Evolutionary conservation across 1,284 basidiomycete genomes (phyloP).

Genomic region (Anthracocystis walkeri): DNA sequence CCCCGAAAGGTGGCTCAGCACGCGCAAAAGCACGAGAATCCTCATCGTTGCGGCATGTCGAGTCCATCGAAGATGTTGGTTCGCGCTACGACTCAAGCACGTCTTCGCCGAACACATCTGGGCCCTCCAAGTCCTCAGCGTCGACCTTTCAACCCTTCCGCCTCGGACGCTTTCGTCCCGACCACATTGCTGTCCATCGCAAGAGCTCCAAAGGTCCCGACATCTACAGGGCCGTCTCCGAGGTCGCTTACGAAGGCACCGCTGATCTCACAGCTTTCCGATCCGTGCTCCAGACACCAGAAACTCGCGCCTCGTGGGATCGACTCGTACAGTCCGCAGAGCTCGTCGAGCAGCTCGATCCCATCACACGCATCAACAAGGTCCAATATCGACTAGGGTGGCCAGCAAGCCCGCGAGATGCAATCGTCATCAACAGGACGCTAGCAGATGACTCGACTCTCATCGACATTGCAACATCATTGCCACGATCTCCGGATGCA

Average conservation of each 20-base stretch:
- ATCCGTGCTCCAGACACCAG: constrained; percentile 83
- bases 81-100: constrained; percentile 14
- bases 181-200: constrained; percentile 71
- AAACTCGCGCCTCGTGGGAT: constrained; percentile 81
- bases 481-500: constrained; percentile 90
- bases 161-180: constrained; percentile 59
- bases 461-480: constrained; percentile 92
- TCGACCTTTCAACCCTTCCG: constrained; percentile 24
- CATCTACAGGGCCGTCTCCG: constrained; percentile 84
- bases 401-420: constrained; percentile 81
- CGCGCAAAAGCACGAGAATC: constrained; percentile 29
- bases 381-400: constrained; percentile 93
- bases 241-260: constrained; percentile 77
- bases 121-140: not conserved
- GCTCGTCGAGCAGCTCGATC: constrained; percentile 86
- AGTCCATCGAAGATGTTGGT: constrained; percentile 34
- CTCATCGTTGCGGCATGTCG: constrained; percentile 37
- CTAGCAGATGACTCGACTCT: constrained; percentile 73
- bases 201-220: constrained; percentile 75
- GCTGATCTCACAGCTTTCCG: constrained; percentile 83
- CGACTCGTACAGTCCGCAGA: constrained; percentile 87
- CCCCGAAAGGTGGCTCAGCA: constrained; percentile 7
- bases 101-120: constrained; percentile 5
- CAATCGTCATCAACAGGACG: constrained; percentile 49
- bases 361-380: constrained; percentile 84